Conservation (phyloP, 2,329 filamentous ascomycete genomes). For the Colletotrichum sp. region DNA sequence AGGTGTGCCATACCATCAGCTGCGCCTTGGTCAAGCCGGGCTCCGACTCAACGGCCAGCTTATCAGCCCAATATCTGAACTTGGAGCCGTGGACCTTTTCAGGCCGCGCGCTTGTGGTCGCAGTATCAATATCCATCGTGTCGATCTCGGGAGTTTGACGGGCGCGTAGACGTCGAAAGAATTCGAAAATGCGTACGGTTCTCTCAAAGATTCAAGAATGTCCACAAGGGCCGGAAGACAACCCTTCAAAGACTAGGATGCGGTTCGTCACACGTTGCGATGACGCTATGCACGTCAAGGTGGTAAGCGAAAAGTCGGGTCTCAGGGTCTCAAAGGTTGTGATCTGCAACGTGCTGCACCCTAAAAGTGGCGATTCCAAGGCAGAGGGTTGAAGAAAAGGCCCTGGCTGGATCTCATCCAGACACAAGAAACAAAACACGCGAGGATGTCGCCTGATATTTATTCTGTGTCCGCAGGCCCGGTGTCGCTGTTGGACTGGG, state of each 20-base stretch:
- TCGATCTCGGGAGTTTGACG: neutral
- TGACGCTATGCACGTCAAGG: constrained; percentile 15
- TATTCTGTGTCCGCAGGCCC: neutral
- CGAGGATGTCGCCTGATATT: constrained; percentile 11
- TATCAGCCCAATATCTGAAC: constrained; percentile 54
- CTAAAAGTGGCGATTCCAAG: constrained; percentile 14
- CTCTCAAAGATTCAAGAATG: neutral
- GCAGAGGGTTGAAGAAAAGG: neutral
- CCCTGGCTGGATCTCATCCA: neutral
- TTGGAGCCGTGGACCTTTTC: constrained; percentile 36
- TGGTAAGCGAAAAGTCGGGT: neutral
- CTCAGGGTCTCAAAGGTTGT: neutral
- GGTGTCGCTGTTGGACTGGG: neutral
- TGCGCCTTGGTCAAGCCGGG: constrained; percentile 79
- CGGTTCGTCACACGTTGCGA: neutral
- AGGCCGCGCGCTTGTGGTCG: constrained; percentile 17
- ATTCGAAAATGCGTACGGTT: neutral
- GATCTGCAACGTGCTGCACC: constrained; percentile 6
- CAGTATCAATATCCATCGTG: constrained; percentile 17
- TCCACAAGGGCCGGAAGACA: neutral
- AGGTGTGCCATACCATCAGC: constrained; percentile 66
- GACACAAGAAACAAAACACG: neutral
- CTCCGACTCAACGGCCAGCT: constrained; percentile 76
- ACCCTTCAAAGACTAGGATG: neutral
- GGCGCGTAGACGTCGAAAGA: neutral